Evolutionary conservation across 1,284 basidiomycete species (phyloP).

Genomic region (Apiotrichum sp.): DNA sequence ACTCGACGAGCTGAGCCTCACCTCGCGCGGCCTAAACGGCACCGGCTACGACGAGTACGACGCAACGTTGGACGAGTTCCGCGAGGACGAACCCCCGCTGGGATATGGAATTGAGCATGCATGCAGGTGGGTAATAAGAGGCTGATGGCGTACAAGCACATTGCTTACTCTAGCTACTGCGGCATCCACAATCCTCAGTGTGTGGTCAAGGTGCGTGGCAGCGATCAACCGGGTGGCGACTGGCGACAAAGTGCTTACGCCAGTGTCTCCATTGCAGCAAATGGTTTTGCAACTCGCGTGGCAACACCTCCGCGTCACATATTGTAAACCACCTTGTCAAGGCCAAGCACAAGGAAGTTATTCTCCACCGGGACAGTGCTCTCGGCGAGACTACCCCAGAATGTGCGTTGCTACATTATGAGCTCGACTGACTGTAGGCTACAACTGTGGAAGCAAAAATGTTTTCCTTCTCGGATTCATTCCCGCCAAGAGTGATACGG

Average conservation of each 20-base stretch:
- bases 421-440: conserved; percentile 48
- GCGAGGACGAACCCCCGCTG: conserved; percentile 75
- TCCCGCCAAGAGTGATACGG: conserved; percentile 97
- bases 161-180: conserved; percentile 65
- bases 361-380: conserved; percentile 88
- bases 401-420: conserved; percentile 48
- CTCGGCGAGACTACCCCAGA: conserved; percentile 96
- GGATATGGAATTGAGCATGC: conserved; percentile 82
- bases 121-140: conserved; percentile 64
- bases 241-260: conserved; percentile 4
- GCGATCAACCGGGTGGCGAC: too few species aligned
- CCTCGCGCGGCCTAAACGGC: conserved; percentile 10
- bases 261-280: conserved; percentile 86
- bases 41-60: conserved; percentile 52
- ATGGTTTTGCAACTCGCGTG: conserved; percentile 99
- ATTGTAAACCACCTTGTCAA: conserved; percentile 99
- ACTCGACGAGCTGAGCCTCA: conserved; percentile 20
- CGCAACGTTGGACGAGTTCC: conserved; percentile 72
- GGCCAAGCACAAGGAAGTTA: conserved; percentile 98
- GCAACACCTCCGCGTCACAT: conserved; percentile 95
- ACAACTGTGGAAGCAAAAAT: conserved; percentile 99
- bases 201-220: conserved; percentile 67
- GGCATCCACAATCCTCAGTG: conserved; percentile 97
- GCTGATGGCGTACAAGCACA: too few species aligned
- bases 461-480: conserved; percentile 99